These are phyloP conservation scores for Silybum marianum DNA, from an alignment of 129 eudicot genomes.

Conservation along the genomic window DNA sequence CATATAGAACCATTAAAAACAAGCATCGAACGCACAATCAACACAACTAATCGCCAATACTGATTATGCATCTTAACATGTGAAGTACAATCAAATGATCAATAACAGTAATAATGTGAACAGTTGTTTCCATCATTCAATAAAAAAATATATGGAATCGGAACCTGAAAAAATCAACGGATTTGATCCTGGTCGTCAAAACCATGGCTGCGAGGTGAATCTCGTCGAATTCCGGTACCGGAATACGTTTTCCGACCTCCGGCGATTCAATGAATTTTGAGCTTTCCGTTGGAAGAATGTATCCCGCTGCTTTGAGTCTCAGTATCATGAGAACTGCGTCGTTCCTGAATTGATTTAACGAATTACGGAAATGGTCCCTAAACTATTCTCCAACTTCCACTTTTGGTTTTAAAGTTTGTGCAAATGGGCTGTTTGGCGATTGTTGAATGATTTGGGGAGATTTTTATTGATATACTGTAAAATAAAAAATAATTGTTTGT, in stretches of 20 bases:
- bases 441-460: no score
- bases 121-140: not conserved
- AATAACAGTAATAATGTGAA: not conserved
- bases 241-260: not conserved
- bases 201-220: conserved; percentile 50
- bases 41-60: not conserved
- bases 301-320: not conserved
- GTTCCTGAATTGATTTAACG: conserved; percentile 1
- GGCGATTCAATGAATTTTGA: not conserved
- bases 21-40: not conserved
- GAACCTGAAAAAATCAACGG: conserved; percentile 80
- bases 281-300: conserved; percentile 11
- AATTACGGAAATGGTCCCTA: conserved; percentile 15
- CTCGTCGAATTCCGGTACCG: conserved; percentile 15
- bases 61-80: not conserved
- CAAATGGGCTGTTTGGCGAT: no score
- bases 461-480: no score
- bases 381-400: not conserved
- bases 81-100: not conserved
- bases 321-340: conserved; percentile 15
- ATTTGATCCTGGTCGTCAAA: conserved; percentile 62
- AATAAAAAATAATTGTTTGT: no score
- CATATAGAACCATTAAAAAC: not conserved
- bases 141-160: not conserved
- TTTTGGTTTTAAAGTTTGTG: not conserved